phyloP scores from a whole-genome alignment of 2,329 filamentous ascomycete genomes.

The Fusarium tupiense region DNA sequence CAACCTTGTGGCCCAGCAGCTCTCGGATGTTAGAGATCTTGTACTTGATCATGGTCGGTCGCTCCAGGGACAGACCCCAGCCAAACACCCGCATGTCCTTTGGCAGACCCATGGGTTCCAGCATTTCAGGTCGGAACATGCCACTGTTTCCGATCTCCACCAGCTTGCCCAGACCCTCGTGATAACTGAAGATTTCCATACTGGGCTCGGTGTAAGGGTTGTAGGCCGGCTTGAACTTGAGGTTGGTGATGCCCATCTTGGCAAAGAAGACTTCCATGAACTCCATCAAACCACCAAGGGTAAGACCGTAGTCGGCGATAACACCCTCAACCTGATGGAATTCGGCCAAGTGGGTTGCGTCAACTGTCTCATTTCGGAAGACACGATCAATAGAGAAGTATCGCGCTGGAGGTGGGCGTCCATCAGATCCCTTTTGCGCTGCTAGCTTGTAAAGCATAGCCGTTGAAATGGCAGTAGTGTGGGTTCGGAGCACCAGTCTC shows the following conservation, averaged over 20 bases:
- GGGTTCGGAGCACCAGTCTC: constrained; percentile 89
- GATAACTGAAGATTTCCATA: constrained; percentile 98
- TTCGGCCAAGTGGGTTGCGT: constrained; percentile 95
- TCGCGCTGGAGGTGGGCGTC: constrained; percentile 74
- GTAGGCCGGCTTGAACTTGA: constrained; percentile 97
- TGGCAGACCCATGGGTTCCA: constrained; percentile 92
- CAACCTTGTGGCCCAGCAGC: constrained; percentile 93
- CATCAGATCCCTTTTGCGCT: constrained; percentile 78
- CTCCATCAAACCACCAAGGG: constrained; percentile 90
- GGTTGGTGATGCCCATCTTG: constrained; percentile 87
- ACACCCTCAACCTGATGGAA: constrained; percentile 99
- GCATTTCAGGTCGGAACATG: constrained; percentile 99
- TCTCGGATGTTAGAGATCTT: constrained; percentile 90
- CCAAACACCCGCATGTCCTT: constrained; percentile 94
- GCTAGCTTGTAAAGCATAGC: constrained; percentile 93
- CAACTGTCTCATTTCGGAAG: constrained; percentile 97
- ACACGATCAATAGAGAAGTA: constrained; percentile 99
- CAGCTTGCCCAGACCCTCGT: constrained; percentile 87
- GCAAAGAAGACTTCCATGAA: constrained; percentile 95
- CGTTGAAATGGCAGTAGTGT: constrained; percentile 92
- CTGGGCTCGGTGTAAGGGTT: constrained; percentile 95
- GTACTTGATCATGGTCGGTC: constrained; percentile 98
- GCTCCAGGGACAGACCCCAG: constrained; percentile 89
- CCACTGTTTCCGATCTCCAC: constrained; percentile 98
- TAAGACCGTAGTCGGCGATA: constrained; percentile 94